Conservation (phyloP, 495 filamentous ascomycete species). For the Talaromyces stipitatus region DNA sequence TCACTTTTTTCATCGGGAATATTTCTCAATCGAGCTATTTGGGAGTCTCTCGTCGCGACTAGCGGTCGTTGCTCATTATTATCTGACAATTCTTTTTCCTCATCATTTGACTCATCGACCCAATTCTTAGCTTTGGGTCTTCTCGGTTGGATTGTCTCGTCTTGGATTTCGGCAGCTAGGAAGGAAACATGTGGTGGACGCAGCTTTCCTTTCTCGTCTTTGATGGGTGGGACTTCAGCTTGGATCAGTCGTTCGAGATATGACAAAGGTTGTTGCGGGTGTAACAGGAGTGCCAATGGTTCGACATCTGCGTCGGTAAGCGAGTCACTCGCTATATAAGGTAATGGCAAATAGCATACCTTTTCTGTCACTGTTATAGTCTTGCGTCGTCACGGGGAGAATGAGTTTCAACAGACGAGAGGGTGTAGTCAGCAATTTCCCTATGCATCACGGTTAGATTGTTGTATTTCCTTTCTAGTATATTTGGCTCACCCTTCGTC, state of each 20-base stretch:
- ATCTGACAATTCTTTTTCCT: constrained; percentile 38
- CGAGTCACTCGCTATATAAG: constrained; percentile 4
- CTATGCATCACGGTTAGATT: constrained; percentile 30
- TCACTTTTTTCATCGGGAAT: constrained; percentile 13
- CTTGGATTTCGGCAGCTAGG: constrained; percentile 63
- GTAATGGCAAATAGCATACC: constrained; percentile 33
- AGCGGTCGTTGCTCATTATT: not conserved
- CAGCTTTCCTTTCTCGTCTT: constrained; percentile 44
- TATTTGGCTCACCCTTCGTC: constrained; percentile 49
- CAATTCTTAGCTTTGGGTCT: constrained; percentile 37
- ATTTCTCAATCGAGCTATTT: constrained; percentile 1
- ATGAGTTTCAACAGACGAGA: constrained; percentile 85
- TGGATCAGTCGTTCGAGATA: constrained; percentile 90
- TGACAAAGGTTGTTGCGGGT: constrained; percentile 88
- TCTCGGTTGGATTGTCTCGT: constrained; percentile 45
- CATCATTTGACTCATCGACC: constrained; percentile 38
- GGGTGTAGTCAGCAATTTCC: constrained; percentile 85
- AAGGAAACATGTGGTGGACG: constrained; percentile 73
- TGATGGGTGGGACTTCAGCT: constrained; percentile 73
- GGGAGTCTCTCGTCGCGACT: not conserved
- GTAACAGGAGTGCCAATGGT: constrained; percentile 79
- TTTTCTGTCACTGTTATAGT: constrained; percentile 44
- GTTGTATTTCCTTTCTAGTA: not conserved
- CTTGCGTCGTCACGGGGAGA: constrained; percentile 61
- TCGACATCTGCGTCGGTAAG: constrained; percentile 60